Evolutionary conservation across 495 filamentous ascomycete species (phyloP), one percentile per base, ranked within the genome.

Genomic region (Xylaria cubensis): DNA sequence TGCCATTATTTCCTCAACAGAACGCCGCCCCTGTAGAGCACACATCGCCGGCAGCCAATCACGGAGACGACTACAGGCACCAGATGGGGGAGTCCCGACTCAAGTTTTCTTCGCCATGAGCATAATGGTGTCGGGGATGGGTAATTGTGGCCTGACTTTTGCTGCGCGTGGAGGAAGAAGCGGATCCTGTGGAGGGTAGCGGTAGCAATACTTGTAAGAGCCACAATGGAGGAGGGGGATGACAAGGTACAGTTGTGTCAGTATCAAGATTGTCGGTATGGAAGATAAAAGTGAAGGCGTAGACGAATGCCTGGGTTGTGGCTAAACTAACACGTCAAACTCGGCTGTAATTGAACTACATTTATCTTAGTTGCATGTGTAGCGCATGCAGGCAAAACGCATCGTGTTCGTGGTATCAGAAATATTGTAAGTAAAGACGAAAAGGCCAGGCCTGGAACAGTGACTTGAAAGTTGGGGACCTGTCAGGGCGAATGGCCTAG

Each of bases 401-500:
- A 61, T 61, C 58, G 10, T 21, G 34, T 39, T 17, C 8, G 32
- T 39, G 58, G 24, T 29, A 39, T 21, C 34, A 61, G 7, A 39
- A 39, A 39, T 59, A 7, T 21, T 59, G 56, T 59, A 4, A 21
- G 44, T 32, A 46, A 19, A 19, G 41, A 32, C 1, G 17, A 26
- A 19, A 26, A 19, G 7, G 41, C 61, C 36, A 26, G 39, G 61
- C 61, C 61, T 64, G 41, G 41, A 64, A 64, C 61, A 42, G 61
- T 12, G 13, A 19, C 17, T 17, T n/a, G 58, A 17, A 61, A 39
- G 6, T n/a, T 36, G 34, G 58, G 58, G 17, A 61, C 71, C 73
- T 69, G 76, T 75, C 74, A 76, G 76, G 76, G 77, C 74, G 69
- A 69, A 56, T 67, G 19, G 26, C 15, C 44, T 66, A 59, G 62